Conservation (phyloP, 1,284 basidiomycete genomes). For the Fomitiporia mediterranea region DNA sequence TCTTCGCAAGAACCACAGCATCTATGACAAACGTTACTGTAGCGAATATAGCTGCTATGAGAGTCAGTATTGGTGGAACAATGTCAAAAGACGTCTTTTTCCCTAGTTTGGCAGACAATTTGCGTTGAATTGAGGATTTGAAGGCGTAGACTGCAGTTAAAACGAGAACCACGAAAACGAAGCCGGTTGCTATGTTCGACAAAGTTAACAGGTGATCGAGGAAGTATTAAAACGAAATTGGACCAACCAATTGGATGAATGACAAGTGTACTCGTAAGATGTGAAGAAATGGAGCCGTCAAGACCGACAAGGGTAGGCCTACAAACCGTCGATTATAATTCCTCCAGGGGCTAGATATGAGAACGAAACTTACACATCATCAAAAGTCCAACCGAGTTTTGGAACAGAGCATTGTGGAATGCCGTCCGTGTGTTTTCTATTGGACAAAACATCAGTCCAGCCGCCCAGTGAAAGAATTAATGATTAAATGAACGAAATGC, state of each 20-base stretch:
- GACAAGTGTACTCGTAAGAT: not conserved
- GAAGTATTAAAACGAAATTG: not conserved
- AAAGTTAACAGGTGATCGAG: not conserved
- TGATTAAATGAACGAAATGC: not conserved
- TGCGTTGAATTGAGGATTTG: conserved; percentile 7
- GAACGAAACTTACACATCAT: conserved; percentile 5
- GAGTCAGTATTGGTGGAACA: conserved; percentile 5
- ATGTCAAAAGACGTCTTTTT: conserved; percentile 11
- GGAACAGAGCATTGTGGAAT: conserved; percentile 12
- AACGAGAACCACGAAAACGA: conserved; percentile 11
- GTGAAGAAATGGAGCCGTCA: conserved; percentile 9
- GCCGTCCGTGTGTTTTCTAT: not conserved
- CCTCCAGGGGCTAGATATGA: not conserved
- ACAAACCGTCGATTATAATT: not conserved
- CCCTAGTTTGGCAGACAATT: not conserved
- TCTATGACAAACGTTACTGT: conserved; percentile 10
- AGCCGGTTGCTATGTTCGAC: not conserved
- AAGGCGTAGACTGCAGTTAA: not conserved
- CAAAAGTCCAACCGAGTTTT: conserved; percentile 13
- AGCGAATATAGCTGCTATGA: conserved; percentile 1
- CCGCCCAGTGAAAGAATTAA: not conserved
- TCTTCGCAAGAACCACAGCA: conserved; percentile 2
- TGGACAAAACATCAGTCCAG: not conserved
- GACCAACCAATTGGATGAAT: conserved; percentile 13
- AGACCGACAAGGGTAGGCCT: conserved; percentile 11